Evolutionary conservation across 805 yeast species (phyloP).

Genomic region (Cyberlindnera maclurae): DNA sequence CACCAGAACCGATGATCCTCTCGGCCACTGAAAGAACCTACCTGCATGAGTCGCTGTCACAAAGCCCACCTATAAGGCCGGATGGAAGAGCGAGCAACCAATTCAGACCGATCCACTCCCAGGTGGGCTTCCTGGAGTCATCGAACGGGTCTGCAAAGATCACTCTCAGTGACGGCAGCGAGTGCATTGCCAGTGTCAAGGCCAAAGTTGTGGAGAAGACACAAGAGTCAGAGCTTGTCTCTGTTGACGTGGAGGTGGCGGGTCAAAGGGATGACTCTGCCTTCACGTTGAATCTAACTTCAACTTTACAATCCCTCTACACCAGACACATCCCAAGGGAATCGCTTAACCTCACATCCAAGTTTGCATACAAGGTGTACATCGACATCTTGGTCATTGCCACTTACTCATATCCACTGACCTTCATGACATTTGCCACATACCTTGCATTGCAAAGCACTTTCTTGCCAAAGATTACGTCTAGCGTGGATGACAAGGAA

Average conservation of each 20-base stretch:
- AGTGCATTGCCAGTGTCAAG: slow-evolving; percentile 87
- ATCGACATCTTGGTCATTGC: slow-evolving; percentile 78
- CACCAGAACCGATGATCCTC: slow-evolving; percentile 41
- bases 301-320: slow-evolving; percentile 50
- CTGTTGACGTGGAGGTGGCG: slow-evolving; percentile 74
- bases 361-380: slow-evolving; percentile 67
- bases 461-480: slow-evolving; percentile 60
- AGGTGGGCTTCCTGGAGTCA: slow-evolving; percentile 71
- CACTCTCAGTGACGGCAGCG: slow-evolving; percentile 82
- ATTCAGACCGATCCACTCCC: slow-evolving; percentile 81
- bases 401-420: slow-evolving; percentile 72
- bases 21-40: slow-evolving; percentile 75
- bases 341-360: slow-evolving; percentile 56
- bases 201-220: slow-evolving; percentile 61
- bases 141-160: slow-evolving; percentile 92
- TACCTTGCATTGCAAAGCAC: slow-evolving; percentile 80
- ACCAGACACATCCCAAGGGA: slow-evolving; percentile 44
- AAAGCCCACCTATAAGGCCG: slow-evolving; percentile 63
- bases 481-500: slow-evolving; percentile 53
- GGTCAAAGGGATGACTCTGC: slow-evolving; percentile 77
- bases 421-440: slow-evolving; percentile 70
- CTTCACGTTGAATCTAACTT: slow-evolving; percentile 54
- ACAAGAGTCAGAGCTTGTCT: slow-evolving; percentile 43
- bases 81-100: slow-evolving; percentile 74
- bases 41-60: slow-evolving; percentile 62